phyloP scores from a whole-genome alignment of 805 yeast genomes.

The Candida bentonensis region DNA sequence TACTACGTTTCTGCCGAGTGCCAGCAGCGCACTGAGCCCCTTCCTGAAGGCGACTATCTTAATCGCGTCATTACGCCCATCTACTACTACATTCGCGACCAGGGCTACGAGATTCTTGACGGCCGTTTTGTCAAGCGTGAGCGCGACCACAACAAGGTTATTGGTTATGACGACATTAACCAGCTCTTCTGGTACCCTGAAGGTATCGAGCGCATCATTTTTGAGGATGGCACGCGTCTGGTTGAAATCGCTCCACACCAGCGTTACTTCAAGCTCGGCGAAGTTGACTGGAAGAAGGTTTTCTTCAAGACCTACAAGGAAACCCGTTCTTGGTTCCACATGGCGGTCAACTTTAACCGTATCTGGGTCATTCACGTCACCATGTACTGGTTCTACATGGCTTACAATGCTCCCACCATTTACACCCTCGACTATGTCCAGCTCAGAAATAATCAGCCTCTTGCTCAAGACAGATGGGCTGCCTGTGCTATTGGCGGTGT shows the following conservation, averaged over 20 bases:
- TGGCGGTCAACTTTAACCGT: constrained; percentile 91
- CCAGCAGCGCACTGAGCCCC: constrained; percentile 46
- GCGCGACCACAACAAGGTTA: constrained; percentile 48
- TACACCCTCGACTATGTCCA: constrained; percentile 82
- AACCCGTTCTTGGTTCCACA: constrained; percentile 94
- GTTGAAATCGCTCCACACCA: constrained; percentile 83
- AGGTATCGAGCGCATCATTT: constrained; percentile 84
- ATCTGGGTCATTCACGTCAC: constrained; percentile 92
- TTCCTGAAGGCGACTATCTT: constrained; percentile 59
- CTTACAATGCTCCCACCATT: constrained; percentile 82
- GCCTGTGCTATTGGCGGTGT: constrained; percentile 86
- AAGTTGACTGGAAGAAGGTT: constrained; percentile 80
- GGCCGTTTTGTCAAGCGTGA: constrained; percentile 50
- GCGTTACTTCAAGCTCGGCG: constrained; percentile 81
- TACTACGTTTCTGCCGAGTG: constrained; percentile 81
- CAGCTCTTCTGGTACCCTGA: constrained; percentile 99
- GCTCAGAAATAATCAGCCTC: constrained; percentile 72
- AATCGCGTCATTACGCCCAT: constrained; percentile 88
- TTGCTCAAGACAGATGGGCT: constrained; percentile 86
- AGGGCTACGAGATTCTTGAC: constrained; percentile 44
- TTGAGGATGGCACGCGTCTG: constrained; percentile 85
- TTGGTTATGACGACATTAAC: constrained; percentile 92
- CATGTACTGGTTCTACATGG: constrained; percentile 86
- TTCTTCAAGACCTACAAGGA: constrained; percentile 95
- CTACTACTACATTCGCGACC: constrained; percentile 52